Evolutionary conservation across 2,329 filamentous ascomycete species (phyloP).

Genomic region (Huntiella decipiens): DNA sequence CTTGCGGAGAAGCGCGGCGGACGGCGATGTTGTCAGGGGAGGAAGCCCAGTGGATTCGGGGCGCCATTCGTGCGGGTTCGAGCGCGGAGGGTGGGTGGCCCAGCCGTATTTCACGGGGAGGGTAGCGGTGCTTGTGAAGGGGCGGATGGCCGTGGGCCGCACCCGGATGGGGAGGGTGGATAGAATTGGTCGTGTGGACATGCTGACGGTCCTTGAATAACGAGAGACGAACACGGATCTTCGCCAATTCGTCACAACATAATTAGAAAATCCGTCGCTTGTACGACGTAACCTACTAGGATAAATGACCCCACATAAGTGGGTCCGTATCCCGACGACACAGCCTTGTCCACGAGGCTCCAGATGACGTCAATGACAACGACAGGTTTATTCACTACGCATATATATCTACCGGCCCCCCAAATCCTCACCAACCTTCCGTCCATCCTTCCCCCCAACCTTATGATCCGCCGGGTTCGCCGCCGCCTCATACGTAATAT

Average conservation of each 20-base stretch:
- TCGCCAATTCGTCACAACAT: not conserved
- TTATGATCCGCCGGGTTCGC: constrained; percentile 80
- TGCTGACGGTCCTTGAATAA: too few relatives aligned
- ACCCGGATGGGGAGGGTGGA: not conserved
- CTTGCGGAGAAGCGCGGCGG: constrained; percentile 39
- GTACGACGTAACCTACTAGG: not conserved
- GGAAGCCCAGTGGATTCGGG: constrained; percentile 37
- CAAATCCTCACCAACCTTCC: constrained; percentile 36
- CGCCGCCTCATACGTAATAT: constrained; percentile 83
- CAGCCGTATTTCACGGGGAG: constrained; percentile 41
- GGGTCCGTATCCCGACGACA: not conserved
- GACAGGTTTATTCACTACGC: not conserved
- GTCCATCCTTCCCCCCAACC: constrained; percentile 36
- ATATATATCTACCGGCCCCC: constrained; percentile 20
- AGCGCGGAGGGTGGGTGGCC: constrained; percentile 33
- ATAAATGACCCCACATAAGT: not conserved
- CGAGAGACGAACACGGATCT: too few relatives aligned
- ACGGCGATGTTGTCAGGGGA: constrained; percentile 35
- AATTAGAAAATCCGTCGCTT: not conserved
- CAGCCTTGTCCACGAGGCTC: too few relatives aligned
- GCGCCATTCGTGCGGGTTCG: constrained; percentile 41
- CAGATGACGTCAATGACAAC: not conserved
- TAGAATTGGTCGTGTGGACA: not conserved
- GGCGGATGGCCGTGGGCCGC: not conserved
- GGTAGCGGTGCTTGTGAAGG: constrained; percentile 24